Evolutionary conservation across 805 yeast genomes (phyloP).

Genomic region (Monosporozyma aerobia): DNA sequence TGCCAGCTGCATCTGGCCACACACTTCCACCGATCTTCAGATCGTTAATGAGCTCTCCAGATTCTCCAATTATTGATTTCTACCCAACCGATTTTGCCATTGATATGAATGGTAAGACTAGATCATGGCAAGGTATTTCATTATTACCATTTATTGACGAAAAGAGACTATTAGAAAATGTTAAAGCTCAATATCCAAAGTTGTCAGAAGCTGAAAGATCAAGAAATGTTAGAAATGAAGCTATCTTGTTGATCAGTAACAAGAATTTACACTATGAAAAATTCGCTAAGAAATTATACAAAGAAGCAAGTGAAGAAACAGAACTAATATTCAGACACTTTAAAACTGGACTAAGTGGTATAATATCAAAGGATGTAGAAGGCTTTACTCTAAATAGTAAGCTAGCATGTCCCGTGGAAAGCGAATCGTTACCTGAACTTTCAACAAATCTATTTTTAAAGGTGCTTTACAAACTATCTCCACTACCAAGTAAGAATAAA

Average conservation of each 20-base stretch:
- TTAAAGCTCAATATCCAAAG: conserved; percentile 50
- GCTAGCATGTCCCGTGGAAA: conserved; percentile 30
- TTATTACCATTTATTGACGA: conserved; percentile 87
- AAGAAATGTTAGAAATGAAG: conserved; percentile 64
- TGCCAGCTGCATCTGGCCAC: conserved; percentile 90
- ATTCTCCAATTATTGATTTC: conserved; percentile 80
- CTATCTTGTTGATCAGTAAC: conserved; percentile 59
- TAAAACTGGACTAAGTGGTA: conserved; percentile 53
- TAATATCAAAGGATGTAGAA: conserved; percentile 31
- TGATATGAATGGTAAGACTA: conserved; percentile 92
- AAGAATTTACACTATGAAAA: conserved; percentile 41
- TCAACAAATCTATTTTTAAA: conserved; percentile 35
- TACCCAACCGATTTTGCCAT: conserved; percentile 82
- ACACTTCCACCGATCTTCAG: conserved; percentile 74
- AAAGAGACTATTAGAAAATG: conserved; percentile 55
- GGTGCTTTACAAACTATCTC: conserved; percentile 46
- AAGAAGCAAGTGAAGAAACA: conserved; percentile 16
- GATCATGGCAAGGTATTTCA: conserved; percentile 94
- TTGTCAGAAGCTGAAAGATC: conserved; percentile 58
- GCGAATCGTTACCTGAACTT: conserved; percentile 32
- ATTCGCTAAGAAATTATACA: conserved; percentile 27
- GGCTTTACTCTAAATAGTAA: conserved; percentile 28
- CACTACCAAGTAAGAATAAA: conserved; percentile 41
- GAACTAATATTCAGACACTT: conserved; percentile 38
- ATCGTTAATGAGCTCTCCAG: conserved; percentile 68